Conservation (phyloP, 148 eudicot genomes). For the Rhododendron vialii region DNA sequence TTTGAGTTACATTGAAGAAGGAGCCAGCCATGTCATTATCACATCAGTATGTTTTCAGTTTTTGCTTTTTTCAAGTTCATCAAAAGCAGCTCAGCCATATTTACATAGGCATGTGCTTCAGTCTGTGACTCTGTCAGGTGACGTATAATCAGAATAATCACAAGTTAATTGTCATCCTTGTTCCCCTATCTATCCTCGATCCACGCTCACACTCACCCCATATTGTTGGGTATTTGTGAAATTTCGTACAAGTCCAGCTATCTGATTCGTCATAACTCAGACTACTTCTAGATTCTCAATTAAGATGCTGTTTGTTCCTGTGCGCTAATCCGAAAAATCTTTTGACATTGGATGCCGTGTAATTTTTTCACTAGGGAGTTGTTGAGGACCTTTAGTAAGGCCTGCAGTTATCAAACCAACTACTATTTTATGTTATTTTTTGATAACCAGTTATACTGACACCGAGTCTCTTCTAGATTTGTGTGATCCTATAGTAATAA, state of each 20-base stretch:
- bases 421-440: neutral
- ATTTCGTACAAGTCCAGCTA: neutral
- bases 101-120: neutral
- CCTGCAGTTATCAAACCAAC: neutral
- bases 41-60: constrained; percentile 61
- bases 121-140: neutral
- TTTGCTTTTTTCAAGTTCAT: neutral
- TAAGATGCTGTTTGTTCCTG: neutral
- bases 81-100: neutral
- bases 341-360: neutral
- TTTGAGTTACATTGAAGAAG: constrained; percentile 73
- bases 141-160: neutral
- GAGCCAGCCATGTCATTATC: constrained; percentile 96
- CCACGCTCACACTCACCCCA: neutral
- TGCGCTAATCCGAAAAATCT: neutral
- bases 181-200: neutral
- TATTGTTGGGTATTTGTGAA: neutral
- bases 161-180: neutral
- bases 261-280: neutral
- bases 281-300: neutral
- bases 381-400: neutral
- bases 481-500: neutral
- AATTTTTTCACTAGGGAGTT: neutral
- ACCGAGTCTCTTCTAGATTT: neutral
- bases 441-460: neutral